Conservation (phyloP, 345 rosid genomes). For the Citrus australasica region DNA sequence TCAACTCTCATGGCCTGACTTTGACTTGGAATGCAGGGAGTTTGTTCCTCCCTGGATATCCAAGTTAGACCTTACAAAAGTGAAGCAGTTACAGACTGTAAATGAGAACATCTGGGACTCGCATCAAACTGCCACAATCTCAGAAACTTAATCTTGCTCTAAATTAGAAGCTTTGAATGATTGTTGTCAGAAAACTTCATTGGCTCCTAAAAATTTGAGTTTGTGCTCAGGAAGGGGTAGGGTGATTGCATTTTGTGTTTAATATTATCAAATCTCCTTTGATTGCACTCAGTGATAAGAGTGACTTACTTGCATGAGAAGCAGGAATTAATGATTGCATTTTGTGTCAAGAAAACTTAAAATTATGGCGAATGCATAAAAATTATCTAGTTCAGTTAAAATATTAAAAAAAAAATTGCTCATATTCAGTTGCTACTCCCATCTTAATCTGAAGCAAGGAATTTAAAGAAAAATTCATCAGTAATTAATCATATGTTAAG, state of each 20-base stretch:
- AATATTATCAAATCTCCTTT: no score
- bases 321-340: background rate
- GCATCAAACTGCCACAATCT: background rate
- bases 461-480: background rate
- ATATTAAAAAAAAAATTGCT: background rate
- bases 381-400: background rate
- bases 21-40: background rate
- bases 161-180: background rate
- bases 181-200: background rate
- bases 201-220: background rate
- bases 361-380: background rate
- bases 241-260: no score
- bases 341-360: background rate
- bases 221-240: background rate
- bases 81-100: background rate
- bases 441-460: background rate
- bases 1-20: background rate
- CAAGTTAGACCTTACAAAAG: background rate
- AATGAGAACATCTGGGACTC: background rate
- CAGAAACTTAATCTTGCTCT: background rate
- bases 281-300: no score
- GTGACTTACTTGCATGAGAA: background rate
- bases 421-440: background rate
- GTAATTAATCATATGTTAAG: background rate
- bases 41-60: background rate